Percentiles rank a stretch among this genome's conserved stretches.
phyloP scores from a whole-genome alignment of 192 early-diverging fungal genomes.

The Backusella mclennaniae region DNA sequence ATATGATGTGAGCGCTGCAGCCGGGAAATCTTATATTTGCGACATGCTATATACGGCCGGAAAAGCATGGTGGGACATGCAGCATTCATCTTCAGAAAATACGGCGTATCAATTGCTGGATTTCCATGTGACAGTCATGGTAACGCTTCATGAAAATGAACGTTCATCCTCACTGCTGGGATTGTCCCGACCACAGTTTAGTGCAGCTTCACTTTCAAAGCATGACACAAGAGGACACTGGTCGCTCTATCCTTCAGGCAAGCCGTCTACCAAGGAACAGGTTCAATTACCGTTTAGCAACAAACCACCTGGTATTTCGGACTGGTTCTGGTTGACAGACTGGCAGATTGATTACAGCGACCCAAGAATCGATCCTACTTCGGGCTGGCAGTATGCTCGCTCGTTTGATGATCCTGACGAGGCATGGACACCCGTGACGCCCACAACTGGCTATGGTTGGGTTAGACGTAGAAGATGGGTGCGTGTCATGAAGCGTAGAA shows the following conservation, averaged over 20 bases:
- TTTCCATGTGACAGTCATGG: constrained; percentile 55
- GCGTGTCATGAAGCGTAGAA: constrained; percentile 68
- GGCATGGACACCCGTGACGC: constrained; percentile 49
- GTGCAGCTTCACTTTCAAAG: constrained; percentile 42
- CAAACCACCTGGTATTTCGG: neutral
- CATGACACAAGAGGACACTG: constrained; percentile 59
- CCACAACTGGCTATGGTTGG: constrained; percentile 49
- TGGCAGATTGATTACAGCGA: constrained; percentile 66
- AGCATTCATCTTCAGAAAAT: constrained; percentile 6
- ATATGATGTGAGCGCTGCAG: constrained; percentile 68
- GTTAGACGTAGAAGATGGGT: constrained; percentile 75
- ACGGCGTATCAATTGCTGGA: constrained; percentile 38
- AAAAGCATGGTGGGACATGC: constrained; percentile 39
- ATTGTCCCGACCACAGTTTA: constrained; percentile 51
- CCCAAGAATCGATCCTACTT: constrained; percentile 51
- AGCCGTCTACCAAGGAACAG: constrained; percentile 45
- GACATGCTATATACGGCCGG: constrained; percentile 58
- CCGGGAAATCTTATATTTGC: constrained; percentile 59
- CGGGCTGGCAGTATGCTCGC: constrained; percentile 74
- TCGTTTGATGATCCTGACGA: constrained; percentile 52
- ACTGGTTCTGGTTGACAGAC: constrained; percentile 82
- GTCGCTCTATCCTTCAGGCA: constrained; percentile 53
- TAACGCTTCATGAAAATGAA: constrained; percentile 69
- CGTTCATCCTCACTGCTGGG: constrained; percentile 52
- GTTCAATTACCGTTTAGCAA: constrained; percentile 45